phyloP scores from a whole-genome alignment of 192 early-diverging fungal genomes.

The Cladochytrium replicatum region DNA sequence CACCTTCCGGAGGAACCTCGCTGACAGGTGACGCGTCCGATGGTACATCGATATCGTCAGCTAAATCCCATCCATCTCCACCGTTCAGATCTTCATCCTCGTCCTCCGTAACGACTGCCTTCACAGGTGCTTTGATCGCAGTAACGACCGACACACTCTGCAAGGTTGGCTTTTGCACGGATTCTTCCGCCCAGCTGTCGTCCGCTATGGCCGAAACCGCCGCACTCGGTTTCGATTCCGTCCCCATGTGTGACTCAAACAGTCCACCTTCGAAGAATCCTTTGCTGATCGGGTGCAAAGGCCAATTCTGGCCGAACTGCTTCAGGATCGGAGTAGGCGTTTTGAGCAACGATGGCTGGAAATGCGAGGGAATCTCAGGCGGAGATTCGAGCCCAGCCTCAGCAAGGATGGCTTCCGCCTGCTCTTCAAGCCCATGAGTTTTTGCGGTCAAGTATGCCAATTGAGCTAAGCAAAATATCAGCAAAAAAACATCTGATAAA shows the following conservation, averaged over 20 bases:
- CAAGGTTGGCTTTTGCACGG: too few species aligned
- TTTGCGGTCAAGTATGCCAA: slow-evolving; percentile 93
- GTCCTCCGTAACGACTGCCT: slow-evolving; percentile 36
- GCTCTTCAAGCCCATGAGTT: slow-evolving; percentile 76
- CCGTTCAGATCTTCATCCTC: too few species aligned
- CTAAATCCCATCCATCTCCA: slow-evolving; percentile 81
- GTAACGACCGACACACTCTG: slow-evolving; percentile 28
- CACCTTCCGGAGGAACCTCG: slow-evolving; percentile 39
- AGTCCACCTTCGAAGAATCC: slow-evolving; percentile 71
- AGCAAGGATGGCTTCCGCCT: slow-evolving; percentile 73
- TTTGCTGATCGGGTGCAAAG: slow-evolving; percentile 70
- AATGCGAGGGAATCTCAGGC: slow-evolving; percentile 52
- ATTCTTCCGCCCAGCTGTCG: too few species aligned
- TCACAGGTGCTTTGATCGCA: slow-evolving; percentile 47
- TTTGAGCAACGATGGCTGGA: slow-evolving; percentile 44
- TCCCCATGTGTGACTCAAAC: slow-evolving; percentile 4
- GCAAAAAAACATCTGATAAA: too few species aligned
- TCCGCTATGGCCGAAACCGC: too few species aligned
- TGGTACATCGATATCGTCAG: slow-evolving; percentile 64
- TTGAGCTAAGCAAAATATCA: too few species aligned
- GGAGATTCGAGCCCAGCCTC: slow-evolving; percentile 50
- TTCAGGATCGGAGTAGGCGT: slow-evolving; percentile 62
- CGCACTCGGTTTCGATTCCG: too few species aligned
- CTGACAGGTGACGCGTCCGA: slow-evolving; percentile 51
- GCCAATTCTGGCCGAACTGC: slow-evolving; percentile 83